These are phyloP conservation scores for Colletotrichum tanaceti DNA, from an alignment of 2,329 filamentous ascomycete genomes.

Conservation along the genomic window DNA sequence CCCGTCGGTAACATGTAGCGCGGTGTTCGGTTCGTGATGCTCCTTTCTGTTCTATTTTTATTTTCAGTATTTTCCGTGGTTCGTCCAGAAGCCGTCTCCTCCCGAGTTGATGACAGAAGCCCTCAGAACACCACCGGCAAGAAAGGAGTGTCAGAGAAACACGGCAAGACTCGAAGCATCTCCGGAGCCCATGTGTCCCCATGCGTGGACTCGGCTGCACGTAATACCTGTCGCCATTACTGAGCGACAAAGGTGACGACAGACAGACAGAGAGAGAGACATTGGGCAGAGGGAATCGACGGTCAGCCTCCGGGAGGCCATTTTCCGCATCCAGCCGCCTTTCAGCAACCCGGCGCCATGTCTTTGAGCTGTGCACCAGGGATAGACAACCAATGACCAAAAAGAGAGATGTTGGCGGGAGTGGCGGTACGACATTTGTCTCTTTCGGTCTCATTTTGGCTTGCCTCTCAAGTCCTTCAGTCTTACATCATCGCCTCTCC, in stretches of 20 bases:
- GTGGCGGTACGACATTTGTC: constrained; percentile 35
- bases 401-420: constrained; percentile 5
- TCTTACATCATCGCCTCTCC: not conserved
- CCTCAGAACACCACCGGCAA: too few species aligned
- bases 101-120: not conserved
- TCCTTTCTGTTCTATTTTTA: not conserved
- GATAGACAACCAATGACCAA: not conserved
- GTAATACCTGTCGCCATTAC: too few species aligned
- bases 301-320: too few species aligned
- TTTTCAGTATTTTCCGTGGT: too few species aligned
- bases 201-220: not conserved
- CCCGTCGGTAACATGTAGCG: constrained; percentile 19
- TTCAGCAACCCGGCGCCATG: not conserved
- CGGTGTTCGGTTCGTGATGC: constrained; percentile 7
- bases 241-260: not conserved
- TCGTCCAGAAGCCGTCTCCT: not conserved
- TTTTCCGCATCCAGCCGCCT: too few species aligned
- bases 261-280: too few species aligned
- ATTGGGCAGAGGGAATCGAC: too few species aligned
- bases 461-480: not conserved
- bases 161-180: not conserved
- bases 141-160: not conserved
- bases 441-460: too few species aligned
- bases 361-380: not conserved
- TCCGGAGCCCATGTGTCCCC: constrained; percentile 23